A percentile compares a stretch with the other conserved stretches of the same genome.
These are phyloP conservation scores for Trichoderma citrinoviride DNA, from an alignment of 2,329 filamentous ascomycete species.

Conservation along the genomic window DNA sequence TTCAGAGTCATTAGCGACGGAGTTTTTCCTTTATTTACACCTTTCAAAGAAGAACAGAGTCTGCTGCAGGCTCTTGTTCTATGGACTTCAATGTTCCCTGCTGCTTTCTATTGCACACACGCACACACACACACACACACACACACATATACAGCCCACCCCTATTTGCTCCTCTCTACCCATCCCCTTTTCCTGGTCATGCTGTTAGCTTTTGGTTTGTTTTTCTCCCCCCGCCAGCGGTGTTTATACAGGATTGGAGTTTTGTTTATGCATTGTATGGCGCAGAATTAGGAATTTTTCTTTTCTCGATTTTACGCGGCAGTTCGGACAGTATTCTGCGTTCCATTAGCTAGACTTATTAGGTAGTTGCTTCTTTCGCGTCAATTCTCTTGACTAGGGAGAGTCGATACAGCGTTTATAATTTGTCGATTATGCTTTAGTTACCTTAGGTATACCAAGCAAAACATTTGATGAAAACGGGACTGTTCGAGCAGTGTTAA, in stretches of 20 bases:
- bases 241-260: constrained; percentile 6
- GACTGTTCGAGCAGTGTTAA: too few species aligned
- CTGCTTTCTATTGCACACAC: background rate
- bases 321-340: background rate
- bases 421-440: constrained; percentile 3
- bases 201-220: too few species aligned
- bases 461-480: too few species aligned
- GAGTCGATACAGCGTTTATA: constrained; percentile 2
- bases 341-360: background rate
- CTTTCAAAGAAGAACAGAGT: background rate
- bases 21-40: constrained; percentile 29
- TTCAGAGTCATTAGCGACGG: constrained; percentile 39
- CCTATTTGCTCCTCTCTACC: background rate
- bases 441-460: background rate
- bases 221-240: background rate
- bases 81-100: background rate
- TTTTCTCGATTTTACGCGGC: background rate
- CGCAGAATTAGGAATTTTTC: background rate
- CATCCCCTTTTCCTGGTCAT: background rate
- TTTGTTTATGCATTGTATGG: constrained; percentile 7
- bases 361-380: background rate
- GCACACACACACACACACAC: too few species aligned
- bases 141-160: too few species aligned
- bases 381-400: constrained; percentile 1
- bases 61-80: background rate